Conservation (phyloP, 179 eudicot genomes). For the Heliamphora pulchella region DNA sequence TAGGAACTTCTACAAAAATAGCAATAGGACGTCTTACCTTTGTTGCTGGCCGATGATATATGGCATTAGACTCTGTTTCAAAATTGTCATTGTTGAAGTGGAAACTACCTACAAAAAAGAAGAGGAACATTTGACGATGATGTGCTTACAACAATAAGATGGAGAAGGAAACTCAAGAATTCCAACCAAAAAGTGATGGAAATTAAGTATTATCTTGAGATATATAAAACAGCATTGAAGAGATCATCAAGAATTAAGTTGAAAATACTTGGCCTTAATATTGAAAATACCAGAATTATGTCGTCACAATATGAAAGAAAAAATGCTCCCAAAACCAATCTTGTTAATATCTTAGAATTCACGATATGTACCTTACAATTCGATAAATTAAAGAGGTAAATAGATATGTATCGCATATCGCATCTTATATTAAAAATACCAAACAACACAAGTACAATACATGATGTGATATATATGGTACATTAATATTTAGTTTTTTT, state of each 20-base stretch:
- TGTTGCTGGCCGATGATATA: constrained; percentile 31
- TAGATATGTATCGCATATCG: too few species aligned
- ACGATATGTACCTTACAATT: too few species aligned
- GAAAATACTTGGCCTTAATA: neutral
- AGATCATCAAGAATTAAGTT: constrained; percentile 2
- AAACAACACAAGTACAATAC: too few species aligned
- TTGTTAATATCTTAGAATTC: too few species aligned
- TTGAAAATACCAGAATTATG: too few species aligned
- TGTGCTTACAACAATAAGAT: neutral
- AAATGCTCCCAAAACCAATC: neutral
- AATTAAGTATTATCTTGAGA: neutral
- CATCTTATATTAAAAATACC: too few species aligned
- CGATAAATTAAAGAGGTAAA: too few species aligned
- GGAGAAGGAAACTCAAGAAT: constrained; percentile 2
- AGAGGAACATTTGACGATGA: neutral
- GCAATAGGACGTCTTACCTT: constrained; percentile 33
- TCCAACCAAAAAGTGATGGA: neutral
- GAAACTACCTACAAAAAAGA: constrained; percentile 43
- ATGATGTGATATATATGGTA: too few species aligned
- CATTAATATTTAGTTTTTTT: too few species aligned
- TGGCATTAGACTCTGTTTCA: constrained; percentile 32
- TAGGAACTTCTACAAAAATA: neutral
- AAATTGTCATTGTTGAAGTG: constrained; percentile 28
- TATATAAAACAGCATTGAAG: neutral
- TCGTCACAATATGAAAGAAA: neutral